phyloP scores from a whole-genome alignment of 2,329 filamentous ascomycete species.

The Cryoendolithus antarcticus region DNA sequence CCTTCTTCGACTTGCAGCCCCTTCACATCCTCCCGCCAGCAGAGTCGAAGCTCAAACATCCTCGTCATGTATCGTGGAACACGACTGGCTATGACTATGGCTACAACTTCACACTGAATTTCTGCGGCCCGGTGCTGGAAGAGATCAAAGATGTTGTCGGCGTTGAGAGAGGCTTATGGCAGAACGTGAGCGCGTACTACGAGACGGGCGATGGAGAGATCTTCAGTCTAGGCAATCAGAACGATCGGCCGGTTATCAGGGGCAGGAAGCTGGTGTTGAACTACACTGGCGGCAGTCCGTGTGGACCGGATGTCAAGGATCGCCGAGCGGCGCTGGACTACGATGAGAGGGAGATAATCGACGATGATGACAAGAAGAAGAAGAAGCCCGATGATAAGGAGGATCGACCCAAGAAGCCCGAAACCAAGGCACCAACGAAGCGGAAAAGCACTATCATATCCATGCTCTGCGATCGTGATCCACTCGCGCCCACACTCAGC shows the following conservation, averaged over 20 bases:
- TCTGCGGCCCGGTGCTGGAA: constrained; percentile 65
- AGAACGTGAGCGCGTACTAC: constrained; percentile 72
- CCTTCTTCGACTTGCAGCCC: constrained; percentile 51
- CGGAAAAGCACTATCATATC: constrained; percentile 80
- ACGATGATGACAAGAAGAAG: constrained; percentile 24
- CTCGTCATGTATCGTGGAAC: constrained; percentile 47
- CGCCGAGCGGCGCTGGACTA: constrained; percentile 16
- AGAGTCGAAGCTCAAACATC: constrained; percentile 36
- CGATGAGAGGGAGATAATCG: constrained; percentile 26
- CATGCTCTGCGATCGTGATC: constrained; percentile 82
- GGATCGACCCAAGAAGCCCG: constrained; percentile 12
- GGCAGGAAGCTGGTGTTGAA: constrained; percentile 51
- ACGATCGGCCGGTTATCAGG: constrained; percentile 43
- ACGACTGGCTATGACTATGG: constrained; percentile 65
- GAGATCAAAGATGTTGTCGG: constrained; percentile 38
- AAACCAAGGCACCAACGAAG: constrained; percentile 31
- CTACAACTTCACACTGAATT: constrained; percentile 73
- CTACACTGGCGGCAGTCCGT: constrained; percentile 39
- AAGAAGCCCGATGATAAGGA: constrained; percentile 19
- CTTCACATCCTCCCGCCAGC: constrained; percentile 41
- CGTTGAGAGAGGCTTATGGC: constrained; percentile 49
- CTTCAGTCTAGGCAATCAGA: constrained; percentile 57
- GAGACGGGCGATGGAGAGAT: constrained; percentile 45
- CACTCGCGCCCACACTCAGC: constrained; percentile 52
- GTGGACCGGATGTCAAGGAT: constrained; percentile 24